phyloP scores from a whole-genome alignment of 1,284 basidiomycete genomes.

The Termitomyces sp. region DNA sequence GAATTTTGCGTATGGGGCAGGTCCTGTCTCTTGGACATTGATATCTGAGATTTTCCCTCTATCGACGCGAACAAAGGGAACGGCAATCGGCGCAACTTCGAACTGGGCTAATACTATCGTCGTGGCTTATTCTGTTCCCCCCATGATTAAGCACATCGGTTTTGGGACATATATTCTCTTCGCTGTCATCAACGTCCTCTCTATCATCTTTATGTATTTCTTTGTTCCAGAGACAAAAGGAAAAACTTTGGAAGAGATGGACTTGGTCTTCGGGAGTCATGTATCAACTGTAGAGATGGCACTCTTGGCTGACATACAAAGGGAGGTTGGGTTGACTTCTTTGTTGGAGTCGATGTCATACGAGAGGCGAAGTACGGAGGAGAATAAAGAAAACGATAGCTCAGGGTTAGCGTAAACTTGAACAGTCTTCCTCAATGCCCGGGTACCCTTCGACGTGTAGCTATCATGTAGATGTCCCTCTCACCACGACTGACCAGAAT shows the following conservation, averaged over 20 bases:
- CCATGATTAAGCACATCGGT: conserved; percentile 16
- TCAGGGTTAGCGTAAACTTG: background rate
- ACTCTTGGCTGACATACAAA: conserved; percentile 13
- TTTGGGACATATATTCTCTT: conserved; percentile 17
- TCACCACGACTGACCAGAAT: too few species aligned
- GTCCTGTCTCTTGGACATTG: conserved; percentile 17
- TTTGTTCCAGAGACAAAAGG: conserved; percentile 17
- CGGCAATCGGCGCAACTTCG: conserved; percentile 15
- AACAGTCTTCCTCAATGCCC: background rate
- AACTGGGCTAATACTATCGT: conserved; percentile 17
- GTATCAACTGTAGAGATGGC: conserved; percentile 12
- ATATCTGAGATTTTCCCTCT: conserved; percentile 17
- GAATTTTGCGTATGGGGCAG: conserved; percentile 16
- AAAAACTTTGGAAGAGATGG: conserved; percentile 17
- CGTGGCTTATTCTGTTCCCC: conserved; percentile 14
- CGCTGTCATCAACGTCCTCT: conserved; percentile 12
- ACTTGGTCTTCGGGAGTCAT: conserved; percentile 15
- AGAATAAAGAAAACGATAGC: background rate
- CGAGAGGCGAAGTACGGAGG: conserved; percentile 2
- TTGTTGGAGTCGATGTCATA: conserved; percentile 1
- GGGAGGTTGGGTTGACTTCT: conserved; percentile 13
- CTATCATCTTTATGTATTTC: conserved; percentile 14
- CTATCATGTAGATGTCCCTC: too few species aligned
- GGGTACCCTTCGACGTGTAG: too few species aligned
- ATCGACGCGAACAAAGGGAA: conserved; percentile 14